Evolutionary conservation across 1,284 basidiomycete species (phyloP).

Genomic region (Phlebopus sp.): DNA sequence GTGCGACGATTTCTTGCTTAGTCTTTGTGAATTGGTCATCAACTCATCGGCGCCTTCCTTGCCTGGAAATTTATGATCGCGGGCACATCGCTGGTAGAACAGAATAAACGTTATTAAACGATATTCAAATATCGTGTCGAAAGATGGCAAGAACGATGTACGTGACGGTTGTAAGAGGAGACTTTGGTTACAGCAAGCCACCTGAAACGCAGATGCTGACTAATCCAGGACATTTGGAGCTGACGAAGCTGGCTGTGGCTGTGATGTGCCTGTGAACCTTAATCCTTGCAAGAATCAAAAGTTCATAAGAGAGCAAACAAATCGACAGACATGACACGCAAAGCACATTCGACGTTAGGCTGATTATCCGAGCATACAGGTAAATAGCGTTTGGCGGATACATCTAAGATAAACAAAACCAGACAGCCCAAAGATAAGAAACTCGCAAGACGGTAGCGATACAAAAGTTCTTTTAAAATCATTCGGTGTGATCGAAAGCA

Average conservation of each 20-base stretch:
- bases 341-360: constrained; percentile 17
- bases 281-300: constrained; percentile 21
- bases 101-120: constrained; percentile 26
- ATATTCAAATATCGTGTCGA: constrained; percentile 1
- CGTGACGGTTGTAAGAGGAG: background rate
- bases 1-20: too few relatives aligned
- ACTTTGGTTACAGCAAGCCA: too few relatives aligned
- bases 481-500: constrained; percentile 23
- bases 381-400: constrained; percentile 32
- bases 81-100: constrained; percentile 1
- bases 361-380: constrained; percentile 32
- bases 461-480: constrained; percentile 27
- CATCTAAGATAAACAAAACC: constrained; percentile 33
- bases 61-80: constrained; percentile 24
- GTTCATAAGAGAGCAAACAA: constrained; percentile 12
- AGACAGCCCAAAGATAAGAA: constrained; percentile 19
- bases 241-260: constrained; percentile 30
- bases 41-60: background rate
- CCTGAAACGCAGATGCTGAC: constrained; percentile 10
- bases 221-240: too few relatives aligned
- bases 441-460: constrained; percentile 31
- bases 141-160: too few relatives aligned
- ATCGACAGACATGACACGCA: constrained; percentile 9
- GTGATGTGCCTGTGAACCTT: constrained; percentile 27
- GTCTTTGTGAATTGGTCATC: background rate